Evolutionary conservation across 1,139 yeast species (phyloP), one percentile per base, ranked within the genome.

Genomic region (Pichia sp.): DNA sequence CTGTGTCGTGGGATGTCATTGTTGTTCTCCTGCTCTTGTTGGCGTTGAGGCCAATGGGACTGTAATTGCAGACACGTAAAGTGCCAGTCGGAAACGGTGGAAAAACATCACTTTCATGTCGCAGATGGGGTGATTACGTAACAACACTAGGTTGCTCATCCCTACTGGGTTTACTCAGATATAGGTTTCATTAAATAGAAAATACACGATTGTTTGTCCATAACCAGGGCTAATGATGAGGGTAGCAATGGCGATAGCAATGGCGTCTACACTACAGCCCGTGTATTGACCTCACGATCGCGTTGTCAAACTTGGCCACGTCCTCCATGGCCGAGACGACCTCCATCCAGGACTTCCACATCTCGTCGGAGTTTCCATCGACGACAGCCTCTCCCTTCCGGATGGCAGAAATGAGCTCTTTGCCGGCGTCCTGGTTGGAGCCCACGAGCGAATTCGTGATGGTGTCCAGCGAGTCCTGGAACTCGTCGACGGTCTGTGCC

Each of bases 381-480:
- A 55, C 53, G 2, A 9, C 27, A 6, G 33, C n/a, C 40, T 46
- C 54, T 10, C 30, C 50, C 12, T 30, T 17, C 8, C 31, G 2
- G n/a, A 56, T 42, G 4, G 44, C 34, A 1, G 36, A 17, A 0
- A 54, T 3, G 2, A 52, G 16, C 7, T 45, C 49, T 1, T 27
- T 41, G 3, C 44, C 41, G 1, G 34, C 20, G 8, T 44, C 30
- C 3, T 24, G 40, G 33, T 57, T 61, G 1, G 58, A 49, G 4
- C 40, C 36, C 3, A 64, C 59, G 34, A 67, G 48, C 1, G 53
- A 20, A 14, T 56, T 50, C 41, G 64, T 47, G 6, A 68, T 59
- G 14, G 45, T 29, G 16, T 59, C 48, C n/a, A 67, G 47, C 1
- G 56, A 52, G 3, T 44, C 46, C 45, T 68, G 64, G 45, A 65